Percentiles rank a stretch among this genome's conserved stretches.
phyloP scores from a whole-genome alignment of 2,329 filamentous ascomycete species.

The Colletotrichum paranaense region DNA sequence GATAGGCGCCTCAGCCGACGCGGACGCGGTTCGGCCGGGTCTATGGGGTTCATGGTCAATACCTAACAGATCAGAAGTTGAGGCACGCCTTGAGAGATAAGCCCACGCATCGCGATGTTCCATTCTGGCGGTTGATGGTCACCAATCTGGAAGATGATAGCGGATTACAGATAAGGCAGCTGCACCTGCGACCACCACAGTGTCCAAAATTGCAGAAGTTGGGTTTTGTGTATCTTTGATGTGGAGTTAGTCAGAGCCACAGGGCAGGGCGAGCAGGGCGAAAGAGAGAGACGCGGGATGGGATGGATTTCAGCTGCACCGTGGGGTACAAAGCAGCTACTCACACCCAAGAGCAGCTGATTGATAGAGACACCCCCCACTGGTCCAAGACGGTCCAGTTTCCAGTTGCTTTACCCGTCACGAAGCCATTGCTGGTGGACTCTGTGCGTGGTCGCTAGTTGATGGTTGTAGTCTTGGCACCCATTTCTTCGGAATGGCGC shows the following conservation, averaged over 20 bases:
- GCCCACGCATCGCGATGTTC: too few species aligned
- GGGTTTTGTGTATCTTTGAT: constrained; percentile 11
- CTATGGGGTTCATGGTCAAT: too few species aligned
- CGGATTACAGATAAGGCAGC: background rate
- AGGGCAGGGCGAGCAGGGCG: constrained; percentile 3
- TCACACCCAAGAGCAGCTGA: background rate
- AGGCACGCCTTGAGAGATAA: background rate
- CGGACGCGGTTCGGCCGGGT: too few species aligned
- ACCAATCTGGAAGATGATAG: background rate
- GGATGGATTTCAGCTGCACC: background rate
- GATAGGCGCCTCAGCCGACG: too few species aligned
- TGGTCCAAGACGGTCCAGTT: background rate
- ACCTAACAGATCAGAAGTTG: too few species aligned
- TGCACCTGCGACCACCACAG: background rate
- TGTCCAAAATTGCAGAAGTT: background rate
- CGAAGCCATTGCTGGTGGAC: too few species aligned
- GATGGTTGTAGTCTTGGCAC: background rate
- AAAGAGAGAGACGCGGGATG: background rate
- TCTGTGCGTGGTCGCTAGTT: background rate
- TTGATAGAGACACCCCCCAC: background rate
- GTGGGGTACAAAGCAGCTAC: background rate
- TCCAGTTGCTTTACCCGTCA: background rate
- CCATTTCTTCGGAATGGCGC: background rate
- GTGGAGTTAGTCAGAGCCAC: background rate
- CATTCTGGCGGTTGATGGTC: background rate